Evolutionary conservation across 768 basidiomycete genomes (phyloP).

Genomic region (Suillus sp.): DNA sequence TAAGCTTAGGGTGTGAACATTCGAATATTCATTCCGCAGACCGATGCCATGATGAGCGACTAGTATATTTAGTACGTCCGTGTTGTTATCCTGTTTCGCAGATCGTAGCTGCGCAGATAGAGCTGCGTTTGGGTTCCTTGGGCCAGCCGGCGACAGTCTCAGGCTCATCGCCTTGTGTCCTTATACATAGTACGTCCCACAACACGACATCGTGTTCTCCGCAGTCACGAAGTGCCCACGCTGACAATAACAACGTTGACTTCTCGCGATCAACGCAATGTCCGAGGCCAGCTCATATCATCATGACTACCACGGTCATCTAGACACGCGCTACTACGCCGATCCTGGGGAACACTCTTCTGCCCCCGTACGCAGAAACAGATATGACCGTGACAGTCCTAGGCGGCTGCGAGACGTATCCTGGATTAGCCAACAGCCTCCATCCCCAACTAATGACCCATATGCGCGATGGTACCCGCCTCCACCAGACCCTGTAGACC

Average conservation of each 20-base stretch:
- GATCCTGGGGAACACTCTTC: conserved; percentile 1
- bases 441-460: neutral
- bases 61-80: neutral
- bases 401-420: neutral
- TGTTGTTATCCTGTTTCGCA: neutral
- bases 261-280: conserved; percentile 5
- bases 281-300: conserved; percentile 7
- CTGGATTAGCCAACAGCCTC: neutral
- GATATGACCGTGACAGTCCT: conserved; percentile 1
- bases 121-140: conserved; percentile 6
- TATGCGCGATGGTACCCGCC: conserved; percentile 12
- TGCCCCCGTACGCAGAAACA: neutral
- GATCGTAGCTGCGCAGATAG: neutral
- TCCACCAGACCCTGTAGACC: conserved; percentile 16
- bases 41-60: neutral
- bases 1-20: no score
- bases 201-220: neutral
- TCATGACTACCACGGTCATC: conserved; percentile 1
- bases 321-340: neutral
- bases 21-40: no score
- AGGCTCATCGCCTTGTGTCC: neutral
- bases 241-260: neutral
- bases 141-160: neutral
- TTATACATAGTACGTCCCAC: conserved; percentile 2
- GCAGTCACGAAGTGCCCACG: neutral